Evolutionary conservation across 2,329 filamentous ascomycete genomes (phyloP).

Genomic region (Salinomyces thailandicus): DNA sequence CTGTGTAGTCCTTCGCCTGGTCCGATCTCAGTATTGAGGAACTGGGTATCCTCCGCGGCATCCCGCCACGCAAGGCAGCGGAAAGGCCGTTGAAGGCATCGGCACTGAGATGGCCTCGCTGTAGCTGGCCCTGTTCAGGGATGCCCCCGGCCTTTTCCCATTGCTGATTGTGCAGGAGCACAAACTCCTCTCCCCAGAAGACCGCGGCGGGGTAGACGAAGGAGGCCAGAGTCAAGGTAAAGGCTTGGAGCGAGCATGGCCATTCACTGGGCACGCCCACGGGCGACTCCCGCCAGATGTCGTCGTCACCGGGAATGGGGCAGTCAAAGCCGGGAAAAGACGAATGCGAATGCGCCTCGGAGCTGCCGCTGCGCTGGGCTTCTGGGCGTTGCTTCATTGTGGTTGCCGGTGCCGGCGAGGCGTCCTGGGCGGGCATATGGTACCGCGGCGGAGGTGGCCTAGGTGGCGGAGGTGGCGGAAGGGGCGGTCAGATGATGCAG

Average conservation of each 20-base stretch:
- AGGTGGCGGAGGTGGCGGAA: no score
- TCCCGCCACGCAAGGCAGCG: conserved; percentile 21
- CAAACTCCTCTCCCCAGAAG: conserved; percentile 32
- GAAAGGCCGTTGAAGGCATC: conserved; percentile 27
- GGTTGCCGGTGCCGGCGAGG: no score
- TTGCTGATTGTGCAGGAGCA: conserved; percentile 32
- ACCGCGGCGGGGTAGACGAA: conserved; percentile 33
- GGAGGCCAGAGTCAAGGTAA: conserved; percentile 26
- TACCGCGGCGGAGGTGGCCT: no score
- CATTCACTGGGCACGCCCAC: conserved; percentile 28
- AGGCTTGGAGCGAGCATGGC: conserved; percentile 22
- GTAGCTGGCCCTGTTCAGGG: conserved; percentile 27
- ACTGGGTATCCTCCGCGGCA: conserved; percentile 12
- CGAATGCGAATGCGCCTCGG: not conserved
- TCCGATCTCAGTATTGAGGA: conserved; percentile 10
- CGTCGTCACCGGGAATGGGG: conserved; percentile 7
- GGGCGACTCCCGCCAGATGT: conserved; percentile 12
- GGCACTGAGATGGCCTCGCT: conserved; percentile 23
- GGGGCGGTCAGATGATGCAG: no score
- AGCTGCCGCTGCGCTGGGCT: not conserved
- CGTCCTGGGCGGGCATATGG: no score
- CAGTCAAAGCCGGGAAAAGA: not conserved
- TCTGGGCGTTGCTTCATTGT: no score
- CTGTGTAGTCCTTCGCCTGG: conserved; percentile 7
- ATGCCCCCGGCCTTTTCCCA: conserved; percentile 29